These are phyloP conservation scores for Candolleomyces eurysporus DNA, from an alignment of 768 basidiomycete genomes.

Conservation along the genomic window DNA sequence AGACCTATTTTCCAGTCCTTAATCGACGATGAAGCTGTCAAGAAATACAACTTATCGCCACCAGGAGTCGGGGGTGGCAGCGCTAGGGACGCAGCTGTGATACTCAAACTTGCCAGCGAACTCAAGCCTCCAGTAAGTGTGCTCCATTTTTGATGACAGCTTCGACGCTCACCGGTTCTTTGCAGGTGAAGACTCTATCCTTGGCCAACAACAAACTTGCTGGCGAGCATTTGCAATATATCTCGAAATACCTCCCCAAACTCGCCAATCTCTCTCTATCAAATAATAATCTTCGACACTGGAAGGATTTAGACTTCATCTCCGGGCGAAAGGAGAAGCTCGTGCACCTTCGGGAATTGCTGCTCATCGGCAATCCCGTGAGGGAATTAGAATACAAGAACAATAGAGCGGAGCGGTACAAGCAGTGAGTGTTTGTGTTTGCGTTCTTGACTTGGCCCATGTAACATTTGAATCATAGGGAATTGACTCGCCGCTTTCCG, in stretches of 20 bases:
- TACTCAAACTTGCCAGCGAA: constrained; percentile 84
- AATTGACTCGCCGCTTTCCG: constrained; percentile 77
- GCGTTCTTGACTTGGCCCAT: not conserved
- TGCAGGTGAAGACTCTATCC: constrained; percentile 75
- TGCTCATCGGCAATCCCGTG: constrained; percentile 75
- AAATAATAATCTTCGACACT: constrained; percentile 67
- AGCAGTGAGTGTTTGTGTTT: constrained; percentile 46
- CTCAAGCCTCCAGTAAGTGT: constrained; percentile 66
- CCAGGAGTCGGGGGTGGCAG: constrained; percentile 71
- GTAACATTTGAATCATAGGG: constrained; percentile 42
- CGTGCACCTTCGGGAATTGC: constrained; percentile 65
- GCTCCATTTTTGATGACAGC: constrained; percentile 1
- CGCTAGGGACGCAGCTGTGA: constrained; percentile 68
- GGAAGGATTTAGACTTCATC: constrained; percentile 70
- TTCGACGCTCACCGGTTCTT: constrained; percentile 10
- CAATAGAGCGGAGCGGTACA: constrained; percentile 61
- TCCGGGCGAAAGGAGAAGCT: constrained; percentile 59
- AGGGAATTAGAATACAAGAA: constrained; percentile 57
- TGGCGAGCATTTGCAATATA: constrained; percentile 56
- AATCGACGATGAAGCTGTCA: constrained; percentile 72
- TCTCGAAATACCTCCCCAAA: constrained; percentile 75
- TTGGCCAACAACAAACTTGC: constrained; percentile 71
- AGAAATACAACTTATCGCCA: constrained; percentile 64
- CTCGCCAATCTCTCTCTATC: constrained; percentile 79
- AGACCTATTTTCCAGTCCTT: constrained; percentile 55